phyloP scores from a whole-genome alignment of 1,139 yeast species.

The Debaryomyces udenii region DNA sequence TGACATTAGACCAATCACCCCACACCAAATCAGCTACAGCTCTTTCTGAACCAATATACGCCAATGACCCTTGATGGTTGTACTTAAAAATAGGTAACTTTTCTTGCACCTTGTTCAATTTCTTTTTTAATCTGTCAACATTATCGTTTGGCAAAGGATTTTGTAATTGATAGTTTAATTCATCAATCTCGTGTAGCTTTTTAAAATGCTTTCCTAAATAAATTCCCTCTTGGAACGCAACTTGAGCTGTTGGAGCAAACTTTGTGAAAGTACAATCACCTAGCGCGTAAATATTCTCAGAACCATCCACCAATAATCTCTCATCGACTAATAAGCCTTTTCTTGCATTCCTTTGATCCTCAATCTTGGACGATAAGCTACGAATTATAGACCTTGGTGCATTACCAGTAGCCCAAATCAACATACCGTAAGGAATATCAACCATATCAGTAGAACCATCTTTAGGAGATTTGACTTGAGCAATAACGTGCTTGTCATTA shows the following conservation, averaged over 20 bases:
- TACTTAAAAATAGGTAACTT: conserved; percentile 63
- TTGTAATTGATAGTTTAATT: conserved; percentile 47
- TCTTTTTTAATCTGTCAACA: conserved; percentile 43
- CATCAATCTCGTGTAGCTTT: conserved; percentile 68
- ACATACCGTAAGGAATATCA: conserved; percentile 80
- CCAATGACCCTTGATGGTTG: conserved; percentile 72
- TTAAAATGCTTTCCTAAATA: conserved; percentile 76
- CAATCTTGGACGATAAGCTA: conserved; percentile 67
- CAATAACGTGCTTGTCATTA: conserved; percentile 64
- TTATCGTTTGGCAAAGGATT: conserved; percentile 36
- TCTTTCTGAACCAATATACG: conserved; percentile 85
- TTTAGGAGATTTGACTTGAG: conserved; percentile 64
- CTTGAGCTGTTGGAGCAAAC: conserved; percentile 96
- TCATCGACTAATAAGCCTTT: conserved; percentile 89
- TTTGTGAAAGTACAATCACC: conserved; percentile 96
- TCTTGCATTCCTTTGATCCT: conserved; percentile 84
- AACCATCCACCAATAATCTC: conserved; percentile 79
- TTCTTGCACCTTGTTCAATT: conserved; percentile 42
- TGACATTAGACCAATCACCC: conserved; percentile 82
- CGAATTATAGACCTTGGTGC: conserved; percentile 81
- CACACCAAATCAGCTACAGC: conserved; percentile 92
- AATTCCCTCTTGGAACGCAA: conserved; percentile 92
- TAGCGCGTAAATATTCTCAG: conserved; percentile 80
- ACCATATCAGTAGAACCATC: conserved; percentile 62
- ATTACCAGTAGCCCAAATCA: conserved; percentile 98